Percentiles rank a stretch among this genome's conserved stretches.
These are phyloP conservation scores for Ramularia collo-cygni DNA, from an alignment of 2,329 filamentous ascomycete genomes.

Conservation along the genomic window DNA sequence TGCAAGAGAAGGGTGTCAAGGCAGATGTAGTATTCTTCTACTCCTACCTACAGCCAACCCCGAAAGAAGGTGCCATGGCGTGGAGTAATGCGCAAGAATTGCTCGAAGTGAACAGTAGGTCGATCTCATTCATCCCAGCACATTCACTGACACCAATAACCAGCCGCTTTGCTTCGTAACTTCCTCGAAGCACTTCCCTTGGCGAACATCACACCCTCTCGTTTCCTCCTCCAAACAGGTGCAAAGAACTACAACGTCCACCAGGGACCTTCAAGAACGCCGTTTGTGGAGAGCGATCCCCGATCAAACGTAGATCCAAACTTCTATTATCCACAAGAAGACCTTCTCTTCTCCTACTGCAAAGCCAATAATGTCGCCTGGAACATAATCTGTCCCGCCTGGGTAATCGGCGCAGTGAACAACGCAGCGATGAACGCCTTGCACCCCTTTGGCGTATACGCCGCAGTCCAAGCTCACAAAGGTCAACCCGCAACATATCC, in stretches of 20 bases:
- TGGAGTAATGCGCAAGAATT: constrained; percentile 48
- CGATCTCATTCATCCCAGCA: constrained; percentile 17
- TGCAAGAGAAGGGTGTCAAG: constrained; percentile 31
- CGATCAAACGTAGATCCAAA: constrained; percentile 41
- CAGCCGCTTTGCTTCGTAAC: constrained; percentile 43
- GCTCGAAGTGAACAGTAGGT: constrained; percentile 42
- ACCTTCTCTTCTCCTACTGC: constrained; percentile 41
- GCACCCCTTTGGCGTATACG: constrained; percentile 45
- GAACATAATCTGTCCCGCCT: constrained; percentile 44
- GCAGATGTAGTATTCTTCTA: constrained; percentile 48
- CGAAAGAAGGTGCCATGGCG: constrained; percentile 37
- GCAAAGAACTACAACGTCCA: constrained; percentile 49
- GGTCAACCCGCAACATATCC: constrained; percentile 39
- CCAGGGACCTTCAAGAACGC: constrained; percentile 38
- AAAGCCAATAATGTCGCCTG: constrained; percentile 32
- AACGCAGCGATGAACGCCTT: constrained; percentile 47
- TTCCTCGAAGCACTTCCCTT: constrained; percentile 41
- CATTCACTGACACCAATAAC: not conserved
- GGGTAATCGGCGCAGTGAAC: constrained; percentile 42
- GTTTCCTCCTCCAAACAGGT: constrained; percentile 46
- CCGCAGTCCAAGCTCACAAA: constrained; percentile 40
- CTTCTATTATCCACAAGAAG: constrained; percentile 52
- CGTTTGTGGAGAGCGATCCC: constrained; percentile 42
- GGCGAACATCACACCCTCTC: constrained; percentile 38
- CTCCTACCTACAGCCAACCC: constrained; percentile 46